Evolutionary conservation across 1,284 basidiomycete species (phyloP).

Genomic region (Inonotus obliquus): DNA sequence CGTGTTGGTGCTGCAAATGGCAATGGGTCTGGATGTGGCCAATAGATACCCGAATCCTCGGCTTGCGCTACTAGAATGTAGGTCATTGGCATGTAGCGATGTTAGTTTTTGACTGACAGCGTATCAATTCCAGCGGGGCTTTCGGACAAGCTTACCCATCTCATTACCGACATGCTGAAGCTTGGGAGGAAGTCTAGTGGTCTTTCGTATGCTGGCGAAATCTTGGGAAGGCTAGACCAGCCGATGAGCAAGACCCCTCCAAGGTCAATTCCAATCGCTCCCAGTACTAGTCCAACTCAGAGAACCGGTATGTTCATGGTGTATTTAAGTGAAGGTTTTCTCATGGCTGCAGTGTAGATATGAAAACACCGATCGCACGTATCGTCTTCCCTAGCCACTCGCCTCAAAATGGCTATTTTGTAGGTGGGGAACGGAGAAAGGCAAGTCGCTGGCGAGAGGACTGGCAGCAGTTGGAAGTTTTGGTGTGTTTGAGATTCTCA

Average conservation of each 20-base stretch:
- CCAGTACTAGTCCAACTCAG: slow-evolving; percentile 5
- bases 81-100: not conserved
- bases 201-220: not conserved
- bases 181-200: slow-evolving; percentile 39
- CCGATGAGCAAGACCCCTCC: not conserved
- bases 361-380: slow-evolving; percentile 43
- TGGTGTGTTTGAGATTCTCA: slow-evolving; percentile 39
- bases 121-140: not conserved
- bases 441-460: slow-evolving; percentile 79
- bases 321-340: not conserved
- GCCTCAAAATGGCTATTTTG: slow-evolving; percentile 60
- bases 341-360: slow-evolving; percentile 26
- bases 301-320: not conserved
- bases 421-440: slow-evolving; percentile 40
- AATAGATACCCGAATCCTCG: slow-evolving; percentile 36
- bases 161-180: slow-evolving; percentile 54
- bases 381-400: slow-evolving; percentile 37
- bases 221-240: slow-evolving; percentile 2
- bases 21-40: slow-evolving; percentile 63
- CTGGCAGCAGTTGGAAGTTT: slow-evolving; percentile 75
- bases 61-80: slow-evolving; percentile 28
- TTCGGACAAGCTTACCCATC: slow-evolving; percentile 35
- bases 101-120: not conserved
- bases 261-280: slow-evolving; percentile 4
- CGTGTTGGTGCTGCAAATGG: slow-evolving; percentile 71